These are phyloP conservation scores for Epicoccum nigrum DNA, from an alignment of 2,329 filamentous ascomycete species.

Conservation along the genomic window DNA sequence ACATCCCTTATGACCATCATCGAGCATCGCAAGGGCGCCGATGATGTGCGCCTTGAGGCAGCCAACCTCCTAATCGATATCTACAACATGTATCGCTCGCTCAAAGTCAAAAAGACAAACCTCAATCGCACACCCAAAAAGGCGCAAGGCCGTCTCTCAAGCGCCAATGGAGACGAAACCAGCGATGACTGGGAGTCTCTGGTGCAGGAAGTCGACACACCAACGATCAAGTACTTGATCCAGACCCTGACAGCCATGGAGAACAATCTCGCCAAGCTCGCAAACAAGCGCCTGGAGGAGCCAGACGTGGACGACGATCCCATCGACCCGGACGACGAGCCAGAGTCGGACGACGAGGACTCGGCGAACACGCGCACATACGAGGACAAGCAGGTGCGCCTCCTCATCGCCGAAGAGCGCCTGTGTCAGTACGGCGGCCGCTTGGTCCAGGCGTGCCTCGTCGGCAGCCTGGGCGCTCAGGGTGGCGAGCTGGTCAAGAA, in stretches of 20 bases:
- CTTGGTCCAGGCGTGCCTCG: constrained; percentile 79
- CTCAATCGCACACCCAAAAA: constrained; percentile 41
- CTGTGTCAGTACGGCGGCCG: constrained; percentile 87
- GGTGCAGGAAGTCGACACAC: constrained; percentile 70
- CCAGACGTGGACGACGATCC: constrained; percentile 74
- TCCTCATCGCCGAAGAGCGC: constrained; percentile 80
- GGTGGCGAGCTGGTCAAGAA: constrained; percentile 64
- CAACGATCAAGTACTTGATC: constrained; percentile 69
- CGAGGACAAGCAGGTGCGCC: constrained; percentile 64
- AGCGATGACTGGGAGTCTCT: constrained; percentile 62
- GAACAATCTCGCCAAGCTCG: constrained; percentile 61
- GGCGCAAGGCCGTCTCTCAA: constrained; percentile 26
- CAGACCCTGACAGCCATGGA: constrained; percentile 80
- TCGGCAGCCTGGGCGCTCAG: constrained; percentile 69
- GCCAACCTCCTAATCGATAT: constrained; percentile 81
- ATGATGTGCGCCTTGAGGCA: constrained; percentile 77
- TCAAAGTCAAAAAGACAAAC: constrained; percentile 59
- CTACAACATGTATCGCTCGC: constrained; percentile 76
- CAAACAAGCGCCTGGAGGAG: constrained; percentile 46
- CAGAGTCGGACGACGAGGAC: constrained; percentile 64
- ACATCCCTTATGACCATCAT: constrained; percentile 58
- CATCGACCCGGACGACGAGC: constrained; percentile 69
- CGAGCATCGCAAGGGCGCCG: constrained; percentile 64
- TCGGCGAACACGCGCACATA: constrained; percentile 48
- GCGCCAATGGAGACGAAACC: constrained; percentile 29